These are phyloP conservation scores for Colletotrichum shisoi DNA, from an alignment of 2,329 filamentous ascomycete genomes.

Conservation along the genomic window DNA sequence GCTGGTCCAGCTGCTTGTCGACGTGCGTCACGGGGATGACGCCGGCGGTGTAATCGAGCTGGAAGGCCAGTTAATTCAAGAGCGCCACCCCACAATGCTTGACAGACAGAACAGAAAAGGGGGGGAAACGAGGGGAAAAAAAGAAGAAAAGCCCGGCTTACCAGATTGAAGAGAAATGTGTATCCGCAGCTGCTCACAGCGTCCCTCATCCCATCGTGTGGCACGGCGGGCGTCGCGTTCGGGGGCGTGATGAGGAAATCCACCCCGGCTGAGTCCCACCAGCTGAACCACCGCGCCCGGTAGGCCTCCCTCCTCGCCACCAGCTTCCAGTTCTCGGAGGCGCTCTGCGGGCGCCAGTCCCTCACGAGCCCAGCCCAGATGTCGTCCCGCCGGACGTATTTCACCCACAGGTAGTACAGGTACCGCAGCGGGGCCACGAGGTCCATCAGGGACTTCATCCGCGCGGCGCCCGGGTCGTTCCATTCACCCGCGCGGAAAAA, in stretches of 20 bases:
- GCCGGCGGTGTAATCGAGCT: constrained; percentile 86
- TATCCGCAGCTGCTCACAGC: constrained; percentile 89
- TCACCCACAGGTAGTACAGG: constrained; percentile 89
- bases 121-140: too few relatives aligned
- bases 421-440: constrained; percentile 79
- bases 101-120: constrained; percentile 4
- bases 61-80: constrained; percentile 1
- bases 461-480: constrained; percentile 78
- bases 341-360: constrained; percentile 76
- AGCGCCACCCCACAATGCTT: not conserved
- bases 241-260: constrained; percentile 86
- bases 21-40: constrained; percentile 88
- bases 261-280: constrained; percentile 77
- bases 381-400: constrained; percentile 77
- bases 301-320: constrained; percentile 80
- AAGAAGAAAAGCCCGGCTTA: constrained; percentile 53
- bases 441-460: constrained; percentile 77
- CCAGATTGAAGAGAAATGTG: constrained; percentile 90
- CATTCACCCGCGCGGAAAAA: constrained; percentile 80
- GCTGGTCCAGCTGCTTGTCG: constrained; percentile 70
- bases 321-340: constrained; percentile 82
- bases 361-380: constrained; percentile 81
- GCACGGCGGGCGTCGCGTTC: constrained; percentile 88
- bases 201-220: constrained; percentile 85
- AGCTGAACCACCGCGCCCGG: constrained; percentile 80